Conservation (phyloP, 1,139 yeast species). For the Candida sanyaensis region DNA sequence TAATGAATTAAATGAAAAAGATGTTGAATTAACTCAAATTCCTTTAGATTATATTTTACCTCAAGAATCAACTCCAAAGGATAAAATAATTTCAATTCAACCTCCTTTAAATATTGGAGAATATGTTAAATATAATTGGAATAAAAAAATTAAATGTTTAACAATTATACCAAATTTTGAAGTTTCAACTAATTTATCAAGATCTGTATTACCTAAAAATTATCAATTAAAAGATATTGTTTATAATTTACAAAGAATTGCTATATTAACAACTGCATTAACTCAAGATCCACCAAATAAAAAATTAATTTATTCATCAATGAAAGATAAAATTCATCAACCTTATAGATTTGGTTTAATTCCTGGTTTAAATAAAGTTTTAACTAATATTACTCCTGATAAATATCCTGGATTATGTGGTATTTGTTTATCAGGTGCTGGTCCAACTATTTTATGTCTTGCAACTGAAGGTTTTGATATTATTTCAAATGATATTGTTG, state of each 20-base stretch:
- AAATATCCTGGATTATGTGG: slow-evolving; percentile 87
- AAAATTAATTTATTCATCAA: slow-evolving; percentile 82
- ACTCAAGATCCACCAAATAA: slow-evolving; percentile 82
- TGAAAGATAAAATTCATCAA: slow-evolving; percentile 96
- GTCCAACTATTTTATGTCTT: slow-evolving; percentile 92
- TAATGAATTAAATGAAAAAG: slow-evolving; percentile 73
- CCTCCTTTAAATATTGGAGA: slow-evolving; percentile 92
- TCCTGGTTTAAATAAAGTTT: slow-evolving; percentile 85
- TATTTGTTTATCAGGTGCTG: slow-evolving; percentile 95
- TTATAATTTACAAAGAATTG: slow-evolving; percentile 68
- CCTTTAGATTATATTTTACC: slow-evolving; percentile 86
- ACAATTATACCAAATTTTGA: slow-evolving; percentile 94
- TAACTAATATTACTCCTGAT: slow-evolving; percentile 78
- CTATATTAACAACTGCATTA: slow-evolving; percentile 66
- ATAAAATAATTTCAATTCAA: slow-evolving; percentile 27
- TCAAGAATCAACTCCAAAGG: slow-evolving; percentile 70
- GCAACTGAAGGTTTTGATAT: slow-evolving; percentile 86
- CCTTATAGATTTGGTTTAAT: slow-evolving; percentile 89
- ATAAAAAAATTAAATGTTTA: slow-evolving; percentile 77
- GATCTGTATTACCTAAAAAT: slow-evolving; percentile 82
- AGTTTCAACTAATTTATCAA: slow-evolving; percentile 86
- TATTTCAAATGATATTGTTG: slow-evolving; percentile 77
- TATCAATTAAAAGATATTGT: slow-evolving; percentile 84
- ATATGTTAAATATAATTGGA: slow-evolving; percentile 85
- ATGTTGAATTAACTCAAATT: slow-evolving; percentile 71